Percentiles rank a stretch among this genome's conserved stretches.
Evolutionary conservation across 2,329 filamentous ascomycete species (phyloP).

Genomic region (Diaporthe citrichinensis): DNA sequence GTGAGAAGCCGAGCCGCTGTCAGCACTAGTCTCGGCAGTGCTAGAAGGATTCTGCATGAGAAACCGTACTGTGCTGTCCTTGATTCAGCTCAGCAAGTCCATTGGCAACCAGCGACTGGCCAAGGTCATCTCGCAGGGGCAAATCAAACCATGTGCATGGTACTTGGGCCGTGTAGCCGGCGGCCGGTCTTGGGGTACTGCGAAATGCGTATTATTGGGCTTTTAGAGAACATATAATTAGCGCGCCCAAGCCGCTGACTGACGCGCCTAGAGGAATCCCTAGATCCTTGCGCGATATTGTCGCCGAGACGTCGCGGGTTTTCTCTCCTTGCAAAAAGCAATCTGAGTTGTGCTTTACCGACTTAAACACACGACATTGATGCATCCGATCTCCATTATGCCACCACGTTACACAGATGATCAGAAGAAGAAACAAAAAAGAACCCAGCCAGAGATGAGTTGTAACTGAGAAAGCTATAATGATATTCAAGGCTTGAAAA

Average conservation of each 20-base stretch:
- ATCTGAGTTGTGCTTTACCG: not conserved
- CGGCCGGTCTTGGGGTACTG: too few relatives aligned
- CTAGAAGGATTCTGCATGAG: conserved; percentile 8
- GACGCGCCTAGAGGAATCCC: not conserved
- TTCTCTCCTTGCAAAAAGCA: not conserved
- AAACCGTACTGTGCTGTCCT: not conserved
- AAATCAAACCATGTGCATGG: not conserved
- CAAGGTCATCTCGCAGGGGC: not conserved
- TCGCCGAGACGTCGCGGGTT: not conserved
- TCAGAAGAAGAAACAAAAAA: too few relatives aligned
- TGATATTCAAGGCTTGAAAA: too few relatives aligned
- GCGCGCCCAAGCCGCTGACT: not conserved
- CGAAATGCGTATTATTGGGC: not conserved
- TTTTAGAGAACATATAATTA: not conserved
- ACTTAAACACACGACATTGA: too few relatives aligned
- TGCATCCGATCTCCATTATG: too few relatives aligned
- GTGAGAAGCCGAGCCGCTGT: not conserved
- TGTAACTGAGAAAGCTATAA: too few relatives aligned
- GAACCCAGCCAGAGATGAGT: too few relatives aligned
- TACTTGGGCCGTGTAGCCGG: not conserved
- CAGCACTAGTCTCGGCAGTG: not conserved
- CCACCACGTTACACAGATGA: too few relatives aligned
- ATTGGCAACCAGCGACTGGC: not conserved
- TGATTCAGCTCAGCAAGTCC: not conserved
- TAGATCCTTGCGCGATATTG: not conserved